These are phyloP conservation scores for Xylaria sp. DNA, from an alignment of 2,329 filamentous ascomycete species.

Conservation along the genomic window DNA sequence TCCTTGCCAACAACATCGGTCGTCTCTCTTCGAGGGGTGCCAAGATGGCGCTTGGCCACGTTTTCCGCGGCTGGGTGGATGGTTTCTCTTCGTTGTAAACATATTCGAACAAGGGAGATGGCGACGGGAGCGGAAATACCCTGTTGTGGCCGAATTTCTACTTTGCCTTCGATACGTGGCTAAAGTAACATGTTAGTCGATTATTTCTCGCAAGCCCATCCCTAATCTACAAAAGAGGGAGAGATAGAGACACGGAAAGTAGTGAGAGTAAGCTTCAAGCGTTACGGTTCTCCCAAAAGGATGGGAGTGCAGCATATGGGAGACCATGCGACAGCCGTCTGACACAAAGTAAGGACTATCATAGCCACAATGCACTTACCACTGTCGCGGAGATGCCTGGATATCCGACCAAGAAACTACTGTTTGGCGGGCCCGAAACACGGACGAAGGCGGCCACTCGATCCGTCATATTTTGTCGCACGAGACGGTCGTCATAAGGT, in stretches of 20 bases:
- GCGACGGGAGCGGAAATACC: conserved; percentile 90
- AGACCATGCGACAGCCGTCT: conserved; percentile 24
- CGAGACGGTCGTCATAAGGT: conserved; percentile 38
- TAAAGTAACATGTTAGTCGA: conserved; percentile 53
- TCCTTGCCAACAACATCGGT: conserved; percentile 96
- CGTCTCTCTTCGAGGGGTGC: conserved; percentile 88
- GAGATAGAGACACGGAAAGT: neutral
- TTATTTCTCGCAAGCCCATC: neutral
- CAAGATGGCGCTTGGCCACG: conserved; percentile 89
- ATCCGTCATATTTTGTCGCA: conserved; percentile 50
- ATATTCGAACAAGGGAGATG: conserved; percentile 93
- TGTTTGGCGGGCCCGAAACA: conserved; percentile 97
- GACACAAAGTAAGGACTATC: neutral
- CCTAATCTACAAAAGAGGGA: neutral
- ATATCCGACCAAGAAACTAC: conserved; percentile 95
- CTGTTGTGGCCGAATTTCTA: conserved; percentile 89
- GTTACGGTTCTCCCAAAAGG: conserved; percentile 27
- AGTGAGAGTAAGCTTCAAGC: neutral
- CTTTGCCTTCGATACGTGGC: conserved; percentile 97
- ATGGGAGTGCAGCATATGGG: conserved; percentile 8
- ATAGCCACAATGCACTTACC: conserved; percentile 68
- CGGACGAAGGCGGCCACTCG: conserved; percentile 84
- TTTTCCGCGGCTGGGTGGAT: conserved; percentile 97
- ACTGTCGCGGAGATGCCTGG: conserved; percentile 97
- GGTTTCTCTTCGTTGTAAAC: conserved; percentile 90